phyloP scores from a whole-genome alignment of 768 basidiomycete species.

The Mycena kentingensis region DNA sequence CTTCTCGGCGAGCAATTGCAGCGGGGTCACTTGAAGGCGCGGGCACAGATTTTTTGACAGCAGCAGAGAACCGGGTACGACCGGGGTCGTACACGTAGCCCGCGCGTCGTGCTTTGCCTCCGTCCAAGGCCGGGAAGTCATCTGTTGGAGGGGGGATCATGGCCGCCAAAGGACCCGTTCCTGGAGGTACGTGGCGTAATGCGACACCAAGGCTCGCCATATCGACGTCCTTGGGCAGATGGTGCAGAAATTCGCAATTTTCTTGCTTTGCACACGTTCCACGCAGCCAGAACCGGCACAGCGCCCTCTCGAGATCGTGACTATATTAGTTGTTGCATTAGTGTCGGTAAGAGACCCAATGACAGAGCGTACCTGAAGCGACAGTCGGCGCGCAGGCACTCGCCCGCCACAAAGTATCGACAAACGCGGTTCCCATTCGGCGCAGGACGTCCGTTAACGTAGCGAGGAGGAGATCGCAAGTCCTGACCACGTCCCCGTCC shows the following conservation, averaged over 20 bases:
- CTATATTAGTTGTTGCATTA: conserved; percentile 41
- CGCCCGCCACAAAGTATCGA: conserved; percentile 94
- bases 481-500: conserved; percentile 53
- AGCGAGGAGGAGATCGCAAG: conserved; percentile 37
- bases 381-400: conserved; percentile 94
- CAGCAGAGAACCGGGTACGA: conserved; percentile 86
- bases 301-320: conserved; percentile 90
- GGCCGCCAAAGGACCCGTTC: conserved; percentile 43
- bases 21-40: conserved; percentile 37
- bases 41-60: conserved; percentile 73
- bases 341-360: neutral
- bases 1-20: conserved; percentile 55
- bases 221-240: conserved; percentile 85
- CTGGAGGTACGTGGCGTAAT: conserved; percentile 61
- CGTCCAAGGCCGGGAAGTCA: conserved; percentile 72
- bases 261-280: conserved; percentile 98
- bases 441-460: conserved; percentile 57
- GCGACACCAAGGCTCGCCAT: conserved; percentile 67
- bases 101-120: conserved; percentile 45
- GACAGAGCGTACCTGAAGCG: conserved; percentile 79
- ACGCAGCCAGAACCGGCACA: conserved; percentile 97
- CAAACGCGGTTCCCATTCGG: conserved; percentile 81
- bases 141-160: conserved; percentile 50
- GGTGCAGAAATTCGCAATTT: conserved; percentile 94
- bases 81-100: conserved; percentile 71